phyloP scores from a whole-genome alignment of 1,284 basidiomycete genomes.

The Fomitopsis palustris region DNA sequence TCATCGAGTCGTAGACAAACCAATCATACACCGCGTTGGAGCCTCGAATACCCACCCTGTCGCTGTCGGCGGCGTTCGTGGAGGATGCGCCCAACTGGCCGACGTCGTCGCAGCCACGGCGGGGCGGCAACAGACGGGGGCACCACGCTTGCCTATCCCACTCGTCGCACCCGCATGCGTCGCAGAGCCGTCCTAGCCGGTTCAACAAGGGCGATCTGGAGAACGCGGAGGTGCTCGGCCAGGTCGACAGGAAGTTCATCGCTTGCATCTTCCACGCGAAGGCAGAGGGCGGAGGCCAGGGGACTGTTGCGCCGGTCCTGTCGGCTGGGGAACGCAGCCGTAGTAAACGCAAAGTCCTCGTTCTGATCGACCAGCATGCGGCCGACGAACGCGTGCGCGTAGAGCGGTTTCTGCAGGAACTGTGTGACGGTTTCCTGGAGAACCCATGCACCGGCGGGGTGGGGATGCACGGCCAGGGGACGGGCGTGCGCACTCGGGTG shows the following conservation, averaged over 20 bases:
- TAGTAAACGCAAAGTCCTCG: slow-evolving; percentile 36
- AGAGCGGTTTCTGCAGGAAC: slow-evolving; percentile 72
- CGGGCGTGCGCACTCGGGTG: slow-evolving; percentile 33
- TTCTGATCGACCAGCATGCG: slow-evolving; percentile 93
- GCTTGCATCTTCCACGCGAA: slow-evolving; percentile 50
- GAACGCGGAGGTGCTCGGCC: slow-evolving; percentile 61
- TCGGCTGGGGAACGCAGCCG: slow-evolving; percentile 6
- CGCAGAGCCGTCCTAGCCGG: slow-evolving; percentile 23
- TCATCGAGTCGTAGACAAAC: slow-evolving; percentile 39
- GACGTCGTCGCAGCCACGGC: neutral
- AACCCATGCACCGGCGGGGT: neutral
- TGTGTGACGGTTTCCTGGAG: slow-evolving; percentile 58
- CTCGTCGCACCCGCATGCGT: slow-evolving; percentile 1
- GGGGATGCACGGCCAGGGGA: slow-evolving; percentile 25
- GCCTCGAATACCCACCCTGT: slow-evolving; percentile 41
- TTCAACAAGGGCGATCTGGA: slow-evolving; percentile 53
- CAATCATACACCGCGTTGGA: slow-evolving; percentile 43
- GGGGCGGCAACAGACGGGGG: neutral
- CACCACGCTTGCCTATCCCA: neutral
- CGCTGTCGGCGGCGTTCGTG: slow-evolving; percentile 19
- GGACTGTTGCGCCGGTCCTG: neutral
- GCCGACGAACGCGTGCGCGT: slow-evolving; percentile 91
- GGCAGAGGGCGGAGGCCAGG: slow-evolving; percentile 7
- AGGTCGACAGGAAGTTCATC: slow-evolving; percentile 90
- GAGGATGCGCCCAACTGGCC: neutral